phyloP scores from a whole-genome alignment of 2,329 filamentous ascomycete species.

The Neofusicoccum parvum region DNA sequence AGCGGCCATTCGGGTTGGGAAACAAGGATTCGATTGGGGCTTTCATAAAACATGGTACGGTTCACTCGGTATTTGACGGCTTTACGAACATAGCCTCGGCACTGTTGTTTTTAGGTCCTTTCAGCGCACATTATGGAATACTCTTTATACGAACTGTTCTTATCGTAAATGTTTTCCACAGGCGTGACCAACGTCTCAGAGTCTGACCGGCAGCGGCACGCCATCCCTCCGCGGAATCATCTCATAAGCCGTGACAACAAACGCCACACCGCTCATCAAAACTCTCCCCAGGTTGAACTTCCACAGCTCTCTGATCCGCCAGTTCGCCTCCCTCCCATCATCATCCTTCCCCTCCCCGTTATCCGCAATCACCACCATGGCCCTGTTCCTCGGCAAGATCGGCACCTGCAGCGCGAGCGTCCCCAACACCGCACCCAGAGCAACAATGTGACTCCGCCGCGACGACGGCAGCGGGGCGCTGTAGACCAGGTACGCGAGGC shows the following conservation, averaged over 20 bases:
- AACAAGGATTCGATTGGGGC: too few species aligned
- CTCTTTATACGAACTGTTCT: too few species aligned
- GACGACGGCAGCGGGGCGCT: neutral
- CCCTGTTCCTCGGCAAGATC: conserved; percentile 2
- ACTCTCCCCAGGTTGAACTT: neutral
- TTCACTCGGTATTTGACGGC: too few species aligned
- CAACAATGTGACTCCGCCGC: neutral
- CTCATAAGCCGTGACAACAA: neutral
- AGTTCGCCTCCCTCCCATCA: conserved; percentile 2
- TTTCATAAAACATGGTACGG: too few species aligned
- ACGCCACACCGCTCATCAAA: neutral
- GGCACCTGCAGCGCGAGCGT: conserved; percentile 12
- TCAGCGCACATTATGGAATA: too few species aligned
- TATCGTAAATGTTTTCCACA: too few species aligned
- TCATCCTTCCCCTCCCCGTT: neutral
- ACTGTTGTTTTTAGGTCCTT: too few species aligned
- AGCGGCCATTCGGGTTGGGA: too few species aligned
- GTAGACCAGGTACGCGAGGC: neutral
- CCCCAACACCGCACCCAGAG: neutral
- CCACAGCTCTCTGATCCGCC: neutral
- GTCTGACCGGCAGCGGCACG: neutral
- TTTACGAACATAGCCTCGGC: too few species aligned
- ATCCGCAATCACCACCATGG: conserved; percentile 6
- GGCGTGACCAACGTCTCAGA: neutral
- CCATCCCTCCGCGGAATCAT: neutral